phyloP scores from a whole-genome alignment of 805 yeast genomes.

The Candida morakotiae region DNA sequence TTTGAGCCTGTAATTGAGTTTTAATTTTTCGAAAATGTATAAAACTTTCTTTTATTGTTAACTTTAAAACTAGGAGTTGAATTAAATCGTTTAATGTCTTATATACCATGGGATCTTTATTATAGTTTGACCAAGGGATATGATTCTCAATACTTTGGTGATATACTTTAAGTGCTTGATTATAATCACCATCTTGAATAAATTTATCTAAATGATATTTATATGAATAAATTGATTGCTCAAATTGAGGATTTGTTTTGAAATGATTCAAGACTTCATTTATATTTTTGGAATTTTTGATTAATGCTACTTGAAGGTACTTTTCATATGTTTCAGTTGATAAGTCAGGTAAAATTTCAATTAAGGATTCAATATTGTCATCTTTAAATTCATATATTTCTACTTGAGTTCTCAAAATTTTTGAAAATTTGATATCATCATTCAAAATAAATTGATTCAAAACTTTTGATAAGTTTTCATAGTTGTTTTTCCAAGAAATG shows the following conservation, averaged over 20 bases:
- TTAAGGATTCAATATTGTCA: background rate
- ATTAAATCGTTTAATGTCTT: slow-evolving; percentile 44
- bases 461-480: slow-evolving; percentile 6
- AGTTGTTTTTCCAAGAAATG: slow-evolving; percentile 9
- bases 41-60: slow-evolving; percentile 23
- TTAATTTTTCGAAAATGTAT: slow-evolving; percentile 30
- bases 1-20: slow-evolving; percentile 30
- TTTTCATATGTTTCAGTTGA: slow-evolving; percentile 11
- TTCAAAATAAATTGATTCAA: slow-evolving; percentile 14
- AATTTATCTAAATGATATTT: slow-evolving; percentile 27
- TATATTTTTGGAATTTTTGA: slow-evolving; percentile 14
- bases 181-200: slow-evolving; percentile 14
- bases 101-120: slow-evolving; percentile 31
- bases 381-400: slow-evolving; percentile 9
- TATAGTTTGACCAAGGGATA: slow-evolving; percentile 19
- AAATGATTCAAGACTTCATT: slow-evolving; percentile 14
- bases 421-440: slow-evolving; percentile 20
- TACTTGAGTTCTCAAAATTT: slow-evolving; percentile 17
- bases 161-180: slow-evolving; percentile 24
- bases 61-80: slow-evolving; percentile 22
- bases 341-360: slow-evolving; percentile 2
- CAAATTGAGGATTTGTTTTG: slow-evolving; percentile 6
- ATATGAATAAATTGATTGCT: slow-evolving; percentile 19
- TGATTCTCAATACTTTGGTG: slow-evolving; percentile 23
- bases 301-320: slow-evolving; percentile 15